These are phyloP conservation scores for Polytrichum commune DNA, from an alignment of 225 moss, liverwort and hornwort species.

Conservation along the genomic window DNA sequence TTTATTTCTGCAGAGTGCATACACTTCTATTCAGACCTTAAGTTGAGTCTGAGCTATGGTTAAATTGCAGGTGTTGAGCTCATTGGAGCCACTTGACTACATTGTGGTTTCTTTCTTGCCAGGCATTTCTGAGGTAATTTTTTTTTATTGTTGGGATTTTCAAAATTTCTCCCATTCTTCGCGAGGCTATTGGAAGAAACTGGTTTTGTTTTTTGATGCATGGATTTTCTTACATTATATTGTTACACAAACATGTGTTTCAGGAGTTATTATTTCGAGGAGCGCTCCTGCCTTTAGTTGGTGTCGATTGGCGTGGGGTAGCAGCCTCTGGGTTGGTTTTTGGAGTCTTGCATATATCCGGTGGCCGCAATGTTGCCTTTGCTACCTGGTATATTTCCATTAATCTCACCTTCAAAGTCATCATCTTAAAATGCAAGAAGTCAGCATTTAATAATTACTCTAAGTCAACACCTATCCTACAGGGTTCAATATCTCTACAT, in stretches of 20 bases:
- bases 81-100: conserved; percentile 57
- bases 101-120: conserved; percentile 66
- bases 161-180: too few relatives aligned
- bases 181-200: too few relatives aligned
- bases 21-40: neutral
- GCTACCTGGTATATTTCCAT: conserved; percentile 53
- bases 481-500: neutral
- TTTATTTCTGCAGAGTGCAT: neutral
- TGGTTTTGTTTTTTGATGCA: too few relatives aligned
- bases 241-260: too few relatives aligned
- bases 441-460: too few relatives aligned
- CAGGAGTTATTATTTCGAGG: conserved; percentile 83
- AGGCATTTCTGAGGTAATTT: conserved; percentile 66
- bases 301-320: conserved; percentile 76
- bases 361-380: conserved; percentile 76
- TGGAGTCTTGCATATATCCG: conserved; percentile 55
- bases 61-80: conserved; percentile 50
- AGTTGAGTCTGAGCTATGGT: neutral
- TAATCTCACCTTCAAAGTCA: neutral
- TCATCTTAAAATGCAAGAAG: too few relatives aligned
- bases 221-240: too few relatives aligned
- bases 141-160: neutral
- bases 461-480: too few relatives aligned
- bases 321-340: conserved; percentile 60
- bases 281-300: conserved; percentile 60